These are phyloP conservation scores for Stylosanthes scabra DNA, from an alignment of 331 rosid genomes.

Conservation along the genomic window DNA sequence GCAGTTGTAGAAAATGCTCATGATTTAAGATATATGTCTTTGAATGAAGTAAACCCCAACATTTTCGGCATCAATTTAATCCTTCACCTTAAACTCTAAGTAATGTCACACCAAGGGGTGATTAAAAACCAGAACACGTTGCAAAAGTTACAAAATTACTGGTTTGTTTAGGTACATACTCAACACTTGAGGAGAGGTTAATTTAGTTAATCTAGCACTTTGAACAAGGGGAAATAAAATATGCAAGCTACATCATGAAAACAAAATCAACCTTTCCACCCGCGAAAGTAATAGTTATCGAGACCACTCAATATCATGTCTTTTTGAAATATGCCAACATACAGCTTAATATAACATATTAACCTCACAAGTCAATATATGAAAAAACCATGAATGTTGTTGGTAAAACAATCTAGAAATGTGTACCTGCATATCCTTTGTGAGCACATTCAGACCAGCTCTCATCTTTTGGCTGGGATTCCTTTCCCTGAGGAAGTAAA, in stretches of 20 bases:
- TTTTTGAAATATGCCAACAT: slow-evolving; percentile 21
- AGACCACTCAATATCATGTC: not conserved
- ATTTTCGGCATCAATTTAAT: not conserved
- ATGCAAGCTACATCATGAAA: not conserved
- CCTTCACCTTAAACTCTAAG: not conserved
- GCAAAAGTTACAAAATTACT: not conserved
- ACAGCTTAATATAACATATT: not conserved
- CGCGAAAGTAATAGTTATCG: not conserved
- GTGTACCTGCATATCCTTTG: slow-evolving; percentile 82
- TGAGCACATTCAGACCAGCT: slow-evolving; percentile 81
- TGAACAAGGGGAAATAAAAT: not conserved
- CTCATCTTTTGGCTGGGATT: slow-evolving; percentile 62
- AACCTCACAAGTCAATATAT: not conserved
- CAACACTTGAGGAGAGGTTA: not conserved
- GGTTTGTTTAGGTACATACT: not conserved
- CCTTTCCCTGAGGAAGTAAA: slow-evolving; percentile 51
- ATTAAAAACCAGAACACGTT: not conserved
- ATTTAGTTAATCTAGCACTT: slow-evolving; percentile 12
- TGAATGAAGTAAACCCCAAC: too few relatives aligned
- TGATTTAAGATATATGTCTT: not conserved
- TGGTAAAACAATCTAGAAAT: slow-evolving; percentile 17
- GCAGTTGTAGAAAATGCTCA: not conserved
- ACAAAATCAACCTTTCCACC: not conserved
- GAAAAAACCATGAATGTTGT: not conserved
- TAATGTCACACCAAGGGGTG: not conserved